Percentiles rank a stretch among this genome's conserved stretches.
Conservation (phyloP, 768 basidiomycete species). For the Boletus pseudopeckii region DNA sequence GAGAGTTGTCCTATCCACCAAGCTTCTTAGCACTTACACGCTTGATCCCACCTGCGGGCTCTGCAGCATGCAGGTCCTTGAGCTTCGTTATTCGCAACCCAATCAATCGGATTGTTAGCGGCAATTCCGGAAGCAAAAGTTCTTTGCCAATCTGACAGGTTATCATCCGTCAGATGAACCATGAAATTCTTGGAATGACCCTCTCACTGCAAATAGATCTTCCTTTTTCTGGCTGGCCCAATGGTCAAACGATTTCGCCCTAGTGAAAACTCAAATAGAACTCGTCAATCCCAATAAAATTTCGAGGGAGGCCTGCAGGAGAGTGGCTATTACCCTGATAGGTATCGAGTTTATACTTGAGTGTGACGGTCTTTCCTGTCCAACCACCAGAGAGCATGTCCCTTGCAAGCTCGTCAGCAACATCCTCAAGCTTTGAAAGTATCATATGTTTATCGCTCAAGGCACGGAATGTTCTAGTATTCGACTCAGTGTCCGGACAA, state of each 20-base stretch:
- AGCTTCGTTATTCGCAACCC: constrained; percentile 87
- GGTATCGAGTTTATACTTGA: constrained; percentile 91
- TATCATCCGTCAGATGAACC: constrained; percentile 4
- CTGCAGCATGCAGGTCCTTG: constrained; percentile 65
- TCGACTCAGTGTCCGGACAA: background rate
- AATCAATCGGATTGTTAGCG: constrained; percentile 77
- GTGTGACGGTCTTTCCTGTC: constrained; percentile 83
- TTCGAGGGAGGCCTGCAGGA: background rate
- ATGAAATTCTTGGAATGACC: background rate
- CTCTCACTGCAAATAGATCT: constrained; percentile 69
- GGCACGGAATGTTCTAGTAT: constrained; percentile 68
- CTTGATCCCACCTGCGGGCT: constrained; percentile 60
- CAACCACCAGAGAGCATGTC: constrained; percentile 81
- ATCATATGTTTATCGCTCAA: constrained; percentile 64
- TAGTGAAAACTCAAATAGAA: constrained; percentile 58
- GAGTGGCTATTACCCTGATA: constrained; percentile 58
- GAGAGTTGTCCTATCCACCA: background rate
- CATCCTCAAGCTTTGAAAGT: constrained; percentile 71
- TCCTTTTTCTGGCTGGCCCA: constrained; percentile 74
- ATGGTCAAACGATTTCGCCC: constrained; percentile 74
- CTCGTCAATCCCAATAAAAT: constrained; percentile 4
- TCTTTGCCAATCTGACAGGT: constrained; percentile 68
- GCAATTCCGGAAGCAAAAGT: constrained; percentile 75
- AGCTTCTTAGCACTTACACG: constrained; percentile 46
- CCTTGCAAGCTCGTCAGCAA: constrained; percentile 75